A percentile compares a stretch with the other conserved stretches of the same genome.
These are phyloP conservation scores for Ocimum tenuiflorum DNA, from an alignment of 257 asterid genomes.

Conservation along the genomic window DNA sequence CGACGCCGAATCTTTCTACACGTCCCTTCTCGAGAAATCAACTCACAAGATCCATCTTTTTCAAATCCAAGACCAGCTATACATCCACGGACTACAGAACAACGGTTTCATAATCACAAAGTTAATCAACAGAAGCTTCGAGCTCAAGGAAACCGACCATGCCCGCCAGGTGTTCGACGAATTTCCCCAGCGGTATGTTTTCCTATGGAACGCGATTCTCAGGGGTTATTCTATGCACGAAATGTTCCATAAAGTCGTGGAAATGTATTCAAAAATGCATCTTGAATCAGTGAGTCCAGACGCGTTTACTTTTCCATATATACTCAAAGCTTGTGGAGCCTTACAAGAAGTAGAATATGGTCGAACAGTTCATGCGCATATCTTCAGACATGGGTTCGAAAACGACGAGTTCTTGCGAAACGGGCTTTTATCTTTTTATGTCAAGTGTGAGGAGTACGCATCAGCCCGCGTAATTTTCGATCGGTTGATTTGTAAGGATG, in stretches of 20 bases:
- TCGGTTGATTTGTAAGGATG: slow-evolving; percentile 29
- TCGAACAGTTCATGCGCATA: slow-evolving; percentile 48
- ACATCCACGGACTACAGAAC: slow-evolving; percentile 27
- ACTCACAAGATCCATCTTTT: slow-evolving; percentile 26
- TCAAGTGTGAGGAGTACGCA: slow-evolving; percentile 34
- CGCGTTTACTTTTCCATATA: slow-evolving; percentile 43
- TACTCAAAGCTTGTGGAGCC: slow-evolving; percentile 55
- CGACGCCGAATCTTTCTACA: slow-evolving; percentile 35
- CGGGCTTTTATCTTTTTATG: slow-evolving; percentile 46
- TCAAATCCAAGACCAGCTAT: slow-evolving; percentile 45
- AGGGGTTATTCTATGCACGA: slow-evolving; percentile 45
- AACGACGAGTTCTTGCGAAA: slow-evolving; percentile 44
- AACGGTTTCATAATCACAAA: slow-evolving; percentile 57
- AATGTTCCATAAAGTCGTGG: slow-evolving; percentile 33
- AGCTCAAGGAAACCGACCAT: slow-evolving; percentile 36
- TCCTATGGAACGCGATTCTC: slow-evolving; percentile 65
- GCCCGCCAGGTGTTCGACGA: slow-evolving; percentile 63
- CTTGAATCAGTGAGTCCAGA: slow-evolving; percentile 41
- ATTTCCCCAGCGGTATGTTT: slow-evolving; percentile 45
- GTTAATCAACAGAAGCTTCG: slow-evolving; percentile 32
- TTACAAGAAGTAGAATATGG: slow-evolving; percentile 32
- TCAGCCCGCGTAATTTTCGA: slow-evolving; percentile 38
- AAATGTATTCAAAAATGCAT: slow-evolving; percentile 51
- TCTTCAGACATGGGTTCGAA: slow-evolving; percentile 40
- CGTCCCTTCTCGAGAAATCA: slow-evolving; percentile 42